Percentiles rank a stretch among this genome's conserved stretches.
These are phyloP conservation scores for Venturiaceae sp. DNA, from an alignment of 2,329 filamentous ascomycete species.

Conservation along the genomic window DNA sequence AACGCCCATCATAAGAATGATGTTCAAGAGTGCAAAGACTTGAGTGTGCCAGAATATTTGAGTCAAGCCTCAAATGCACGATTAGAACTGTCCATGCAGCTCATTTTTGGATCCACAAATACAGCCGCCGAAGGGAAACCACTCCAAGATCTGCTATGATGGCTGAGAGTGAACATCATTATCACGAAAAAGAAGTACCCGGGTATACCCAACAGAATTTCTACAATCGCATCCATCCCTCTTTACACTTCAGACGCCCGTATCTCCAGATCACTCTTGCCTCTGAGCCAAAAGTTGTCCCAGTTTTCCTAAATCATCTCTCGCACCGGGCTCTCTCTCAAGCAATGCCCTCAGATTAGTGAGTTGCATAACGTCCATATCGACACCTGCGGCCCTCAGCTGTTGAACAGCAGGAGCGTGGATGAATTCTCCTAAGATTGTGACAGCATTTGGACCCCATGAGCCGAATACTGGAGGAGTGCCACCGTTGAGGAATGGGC, in stretches of 20 bases:
- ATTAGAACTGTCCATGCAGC: not conserved
- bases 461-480: not conserved
- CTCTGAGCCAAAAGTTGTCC: constrained; percentile 5
- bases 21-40: no score
- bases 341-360: constrained; percentile 61
- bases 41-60: no score
- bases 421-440: constrained; percentile 34
- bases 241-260: not conserved
- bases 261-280: not conserved
- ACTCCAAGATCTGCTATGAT: no score
- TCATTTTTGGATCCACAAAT: not conserved
- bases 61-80: not conserved
- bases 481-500: constrained; percentile 10
- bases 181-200: not conserved
- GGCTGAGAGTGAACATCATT: not conserved
- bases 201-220: constrained; percentile 1
- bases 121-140: not conserved
- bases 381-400: constrained; percentile 25
- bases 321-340: constrained; percentile 53
- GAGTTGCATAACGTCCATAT: constrained; percentile 49
- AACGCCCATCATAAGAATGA: no score
- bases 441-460: constrained; percentile 18
- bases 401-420: constrained; percentile 29
- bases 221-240: not conserved
- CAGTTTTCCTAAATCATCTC: constrained; percentile 42